Conservation (phyloP, 2,329 filamentous ascomycete species). For the Zarea fungicola region DNA sequence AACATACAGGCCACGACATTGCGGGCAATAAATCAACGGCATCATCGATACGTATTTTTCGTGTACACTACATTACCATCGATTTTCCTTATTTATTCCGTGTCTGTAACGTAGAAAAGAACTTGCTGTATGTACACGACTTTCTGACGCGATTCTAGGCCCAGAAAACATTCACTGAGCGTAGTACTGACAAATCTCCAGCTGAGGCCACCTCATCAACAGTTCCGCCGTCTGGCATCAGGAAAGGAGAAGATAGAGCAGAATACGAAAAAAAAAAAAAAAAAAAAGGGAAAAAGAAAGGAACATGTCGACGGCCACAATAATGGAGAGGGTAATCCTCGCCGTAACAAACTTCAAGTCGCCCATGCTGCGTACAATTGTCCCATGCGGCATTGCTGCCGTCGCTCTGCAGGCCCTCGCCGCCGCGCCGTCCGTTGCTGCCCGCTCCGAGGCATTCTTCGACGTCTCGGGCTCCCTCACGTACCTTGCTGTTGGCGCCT, state of each 20-base stretch:
- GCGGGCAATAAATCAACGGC: slow-evolving; percentile 4
- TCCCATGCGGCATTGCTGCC: slow-evolving; percentile 57
- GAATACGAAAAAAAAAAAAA: not conserved
- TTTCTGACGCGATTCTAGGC: too few relatives aligned
- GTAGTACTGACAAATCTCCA: too few relatives aligned
- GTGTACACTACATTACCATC: not conserved
- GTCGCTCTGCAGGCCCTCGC: slow-evolving; percentile 59
- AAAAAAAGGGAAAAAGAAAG: not conserved
- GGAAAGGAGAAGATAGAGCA: too few relatives aligned
- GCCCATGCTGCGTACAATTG: slow-evolving; percentile 56
- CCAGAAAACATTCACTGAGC: too few relatives aligned
- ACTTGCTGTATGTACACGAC: too few relatives aligned
- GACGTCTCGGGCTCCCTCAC: slow-evolving; percentile 63
- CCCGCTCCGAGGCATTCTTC: slow-evolving; percentile 61
- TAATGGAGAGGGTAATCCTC: slow-evolving; percentile 36
- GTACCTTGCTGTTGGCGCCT: slow-evolving; percentile 58
- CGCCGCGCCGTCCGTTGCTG: slow-evolving; percentile 55
- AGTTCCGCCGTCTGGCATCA: too few relatives aligned
- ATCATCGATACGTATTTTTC: slow-evolving; percentile 1
- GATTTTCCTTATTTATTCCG: not conserved
- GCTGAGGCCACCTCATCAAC: not conserved
- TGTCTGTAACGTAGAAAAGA: not conserved
- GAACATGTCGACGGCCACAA: slow-evolving; percentile 3
- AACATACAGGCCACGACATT: not conserved
- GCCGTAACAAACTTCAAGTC: slow-evolving; percentile 55